Evolutionary conservation across 176 grass and related monocot genomes (phyloP).

Genomic region (Pontederia crassipes): DNA sequence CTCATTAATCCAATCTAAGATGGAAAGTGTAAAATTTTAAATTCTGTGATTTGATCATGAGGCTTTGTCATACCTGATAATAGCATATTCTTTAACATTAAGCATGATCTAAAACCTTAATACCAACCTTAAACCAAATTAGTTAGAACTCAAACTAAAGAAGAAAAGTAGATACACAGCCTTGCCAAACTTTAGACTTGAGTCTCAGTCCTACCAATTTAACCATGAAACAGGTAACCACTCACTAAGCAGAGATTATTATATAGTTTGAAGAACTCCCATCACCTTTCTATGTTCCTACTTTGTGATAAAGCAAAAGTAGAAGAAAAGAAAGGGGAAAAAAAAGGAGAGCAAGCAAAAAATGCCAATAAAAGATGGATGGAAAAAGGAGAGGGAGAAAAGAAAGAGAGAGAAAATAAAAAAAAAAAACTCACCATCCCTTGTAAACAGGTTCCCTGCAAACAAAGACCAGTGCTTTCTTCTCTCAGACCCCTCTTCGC

Average conservation of each 20-base stretch:
- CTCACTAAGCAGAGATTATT: neutral
- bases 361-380: slow-evolving; percentile 7
- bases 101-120: too few species aligned
- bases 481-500: neutral
- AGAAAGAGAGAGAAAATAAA: neutral
- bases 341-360: neutral
- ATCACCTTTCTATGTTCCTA: slow-evolving; percentile 3
- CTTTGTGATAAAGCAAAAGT: slow-evolving; percentile 24
- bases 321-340: neutral
- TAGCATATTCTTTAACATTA: too few species aligned
- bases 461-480: neutral
- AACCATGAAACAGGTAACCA: neutral
- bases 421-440: neutral
- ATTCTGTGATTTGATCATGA: too few species aligned
- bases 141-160: too few species aligned
- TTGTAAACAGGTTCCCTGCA: slow-evolving; percentile 3
- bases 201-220: neutral
- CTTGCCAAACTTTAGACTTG: neutral
- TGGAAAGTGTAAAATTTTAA: too few species aligned
- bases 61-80: too few species aligned
- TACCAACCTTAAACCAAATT: too few species aligned
- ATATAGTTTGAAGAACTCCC: slow-evolving; percentile 1
- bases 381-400: slow-evolving; percentile 7
- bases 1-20: too few species aligned
- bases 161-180: too few species aligned